phyloP scores from a whole-genome alignment of 805 yeast genomes.

The Torulaspora indica region DNA sequence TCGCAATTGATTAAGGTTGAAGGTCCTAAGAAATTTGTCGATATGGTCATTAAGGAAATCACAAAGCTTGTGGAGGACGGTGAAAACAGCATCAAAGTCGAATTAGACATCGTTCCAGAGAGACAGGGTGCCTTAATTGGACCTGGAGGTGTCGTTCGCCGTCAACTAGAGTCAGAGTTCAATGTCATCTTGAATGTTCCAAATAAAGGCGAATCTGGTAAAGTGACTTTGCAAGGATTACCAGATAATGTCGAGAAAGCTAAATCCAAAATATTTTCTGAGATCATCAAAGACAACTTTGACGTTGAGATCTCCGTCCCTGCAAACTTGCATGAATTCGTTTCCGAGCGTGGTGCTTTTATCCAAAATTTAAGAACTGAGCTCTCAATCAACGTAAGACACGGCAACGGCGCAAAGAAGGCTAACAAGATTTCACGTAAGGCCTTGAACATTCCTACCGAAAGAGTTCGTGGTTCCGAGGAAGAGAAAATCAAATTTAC shows the following conservation, averaged over 20 bases:
- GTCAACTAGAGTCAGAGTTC: slow-evolving; percentile 64
- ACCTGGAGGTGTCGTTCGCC: slow-evolving; percentile 70
- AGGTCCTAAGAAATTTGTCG: slow-evolving; percentile 75
- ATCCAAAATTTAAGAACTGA: slow-evolving; percentile 51
- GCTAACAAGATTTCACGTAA: slow-evolving; percentile 49
- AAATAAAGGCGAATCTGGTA: slow-evolving; percentile 45
- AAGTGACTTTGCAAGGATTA: slow-evolving; percentile 56
- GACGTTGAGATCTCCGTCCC: slow-evolving; percentile 55
- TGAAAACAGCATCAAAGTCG: slow-evolving; percentile 54
- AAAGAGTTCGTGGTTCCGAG: slow-evolving; percentile 41
- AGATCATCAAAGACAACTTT: slow-evolving; percentile 56
- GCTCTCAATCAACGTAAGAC: slow-evolving; percentile 53
- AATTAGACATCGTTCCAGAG: slow-evolving; percentile 58
- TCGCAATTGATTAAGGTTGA: slow-evolving; percentile 54
- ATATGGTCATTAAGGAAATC: slow-evolving; percentile 58
- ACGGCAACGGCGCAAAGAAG: slow-evolving; percentile 46
- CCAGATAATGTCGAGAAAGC: slow-evolving; percentile 63
- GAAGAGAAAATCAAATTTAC: slow-evolving; percentile 46
- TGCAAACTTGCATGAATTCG: slow-evolving; percentile 49
- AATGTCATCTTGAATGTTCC: slow-evolving; percentile 66
- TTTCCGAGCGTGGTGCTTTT: slow-evolving; percentile 64
- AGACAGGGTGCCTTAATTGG: slow-evolving; percentile 78
- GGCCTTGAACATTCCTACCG: slow-evolving; percentile 45
- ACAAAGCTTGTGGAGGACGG: slow-evolving; percentile 57
- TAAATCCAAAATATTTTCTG: slow-evolving; percentile 50